Percentiles rank a stretch among this genome's conserved stretches.
Evolutionary conservation across 176 grass and related monocot species (phyloP).

Genomic region (Urochloa ruziziensis): DNA sequence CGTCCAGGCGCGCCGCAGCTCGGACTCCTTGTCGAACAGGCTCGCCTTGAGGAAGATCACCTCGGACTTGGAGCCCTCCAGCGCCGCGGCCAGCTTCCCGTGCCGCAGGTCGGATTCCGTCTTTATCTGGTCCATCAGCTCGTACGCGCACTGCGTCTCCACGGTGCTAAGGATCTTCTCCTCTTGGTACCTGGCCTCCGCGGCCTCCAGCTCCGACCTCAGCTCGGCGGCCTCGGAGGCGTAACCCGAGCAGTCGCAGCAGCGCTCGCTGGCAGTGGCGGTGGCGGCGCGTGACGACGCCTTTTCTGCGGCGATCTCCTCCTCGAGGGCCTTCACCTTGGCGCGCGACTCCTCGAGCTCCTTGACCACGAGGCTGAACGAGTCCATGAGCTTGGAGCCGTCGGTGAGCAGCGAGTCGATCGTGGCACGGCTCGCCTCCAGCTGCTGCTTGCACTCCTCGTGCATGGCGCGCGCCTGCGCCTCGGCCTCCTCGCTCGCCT

Average conservation of each 20-base stretch:
- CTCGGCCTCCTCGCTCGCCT: conserved; percentile 58
- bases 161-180: conserved; percentile 76
- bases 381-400: conserved; percentile 96
- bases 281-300: neutral
- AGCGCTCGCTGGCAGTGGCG: neutral
- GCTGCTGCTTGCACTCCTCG: conserved; percentile 66
- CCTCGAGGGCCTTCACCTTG: conserved; percentile 64
- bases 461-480: conserved; percentile 51
- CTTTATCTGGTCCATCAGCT: conserved; percentile 68
- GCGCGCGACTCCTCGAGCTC: conserved; percentile 92
- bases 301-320: conserved; percentile 48
- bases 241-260: conserved; percentile 38
- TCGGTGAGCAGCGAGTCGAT: conserved; percentile 85
- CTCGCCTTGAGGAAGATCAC: conserved; percentile 74
- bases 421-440: conserved; percentile 66
- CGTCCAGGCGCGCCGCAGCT: conserved; percentile 48
- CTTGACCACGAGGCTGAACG: conserved; percentile 77
- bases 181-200: conserved; percentile 48
- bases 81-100: conserved; percentile 44
- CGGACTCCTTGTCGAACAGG: conserved; percentile 82
- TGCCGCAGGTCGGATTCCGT: conserved; percentile 59
- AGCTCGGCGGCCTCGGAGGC: conserved; percentile 44
- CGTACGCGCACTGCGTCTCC: conserved; percentile 57
- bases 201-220: conserved; percentile 47
- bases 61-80: conserved; percentile 56